phyloP scores from a whole-genome alignment of 768 basidiomycete genomes.

The Psilocybe tampanensis region DNA sequence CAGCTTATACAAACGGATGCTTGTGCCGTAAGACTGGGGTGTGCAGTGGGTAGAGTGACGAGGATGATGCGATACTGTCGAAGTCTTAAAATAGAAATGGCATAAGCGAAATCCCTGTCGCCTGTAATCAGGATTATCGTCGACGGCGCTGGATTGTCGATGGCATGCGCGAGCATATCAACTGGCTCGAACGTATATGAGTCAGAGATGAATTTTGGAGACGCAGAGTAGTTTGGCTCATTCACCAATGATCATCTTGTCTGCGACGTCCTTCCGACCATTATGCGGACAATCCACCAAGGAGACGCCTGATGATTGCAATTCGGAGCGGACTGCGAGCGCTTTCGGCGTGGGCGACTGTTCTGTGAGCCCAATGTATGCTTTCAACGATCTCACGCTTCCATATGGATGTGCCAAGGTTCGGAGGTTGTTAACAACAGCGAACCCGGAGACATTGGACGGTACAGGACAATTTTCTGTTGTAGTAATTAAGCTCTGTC shows the following conservation, averaged over 20 bases:
- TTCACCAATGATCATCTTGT: conserved; percentile 54
- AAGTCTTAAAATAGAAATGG: conserved; percentile 41
- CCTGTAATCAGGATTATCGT: conserved; percentile 51
- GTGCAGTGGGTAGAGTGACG: conserved; percentile 39
- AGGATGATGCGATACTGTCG: conserved; percentile 40
- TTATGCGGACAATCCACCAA: conserved; percentile 40
- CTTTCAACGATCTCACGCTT: conserved; percentile 32
- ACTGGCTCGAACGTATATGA: conserved; percentile 17
- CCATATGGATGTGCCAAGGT: conserved; percentile 28
- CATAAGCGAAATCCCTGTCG: conserved; percentile 47
- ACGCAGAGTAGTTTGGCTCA: neutral
- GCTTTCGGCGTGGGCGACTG: conserved; percentile 15
- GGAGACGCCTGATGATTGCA: conserved; percentile 51
- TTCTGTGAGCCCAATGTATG: conserved; percentile 32
- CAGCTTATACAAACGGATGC: conserved; percentile 51
- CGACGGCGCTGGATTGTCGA: conserved; percentile 46
- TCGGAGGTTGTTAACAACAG: conserved; percentile 29
- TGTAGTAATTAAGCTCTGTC: neutral
- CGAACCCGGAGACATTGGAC: conserved; percentile 25
- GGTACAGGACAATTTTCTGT: conserved; percentile 35
- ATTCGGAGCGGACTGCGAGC: conserved; percentile 27
- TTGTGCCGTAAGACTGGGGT: conserved; percentile 43
- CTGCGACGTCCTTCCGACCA: conserved; percentile 41
- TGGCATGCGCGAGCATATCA: conserved; percentile 30
- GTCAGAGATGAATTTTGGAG: neutral